These are phyloP conservation scores for Pseudohalonectria lignicola DNA, from an alignment of 2,329 filamentous ascomycete genomes.

Conservation along the genomic window DNA sequence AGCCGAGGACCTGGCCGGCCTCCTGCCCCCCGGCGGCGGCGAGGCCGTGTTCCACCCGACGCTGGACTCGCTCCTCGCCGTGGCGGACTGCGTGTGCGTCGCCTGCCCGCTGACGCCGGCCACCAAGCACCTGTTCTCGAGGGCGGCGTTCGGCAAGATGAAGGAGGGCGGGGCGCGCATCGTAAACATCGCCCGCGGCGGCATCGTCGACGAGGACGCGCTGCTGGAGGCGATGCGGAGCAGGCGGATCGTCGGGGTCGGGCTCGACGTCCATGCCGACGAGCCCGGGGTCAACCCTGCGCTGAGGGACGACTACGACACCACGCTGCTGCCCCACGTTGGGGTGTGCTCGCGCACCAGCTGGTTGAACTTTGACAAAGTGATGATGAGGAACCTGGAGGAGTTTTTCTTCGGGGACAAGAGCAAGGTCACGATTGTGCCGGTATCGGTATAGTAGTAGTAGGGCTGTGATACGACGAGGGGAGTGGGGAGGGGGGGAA, in stretches of 20 bases:
- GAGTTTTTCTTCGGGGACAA: too few species aligned
- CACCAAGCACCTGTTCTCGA: conserved; percentile 14
- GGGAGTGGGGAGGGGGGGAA: too few species aligned
- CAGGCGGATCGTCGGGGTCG: conserved; percentile 19
- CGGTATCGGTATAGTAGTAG: too few species aligned
- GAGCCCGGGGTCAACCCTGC: conserved; percentile 19
- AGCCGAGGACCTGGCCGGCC: conserved; percentile 6
- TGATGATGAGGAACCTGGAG: too few species aligned
- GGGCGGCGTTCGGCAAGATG: conserved; percentile 8
- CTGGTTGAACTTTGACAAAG: conserved; percentile 16
- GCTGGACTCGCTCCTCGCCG: conserved; percentile 16
- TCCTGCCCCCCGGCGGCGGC: too few species aligned
- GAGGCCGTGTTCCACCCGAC: conserved; percentile 14
- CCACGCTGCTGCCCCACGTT: conserved; percentile 18
- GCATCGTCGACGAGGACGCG: conserved; percentile 20
- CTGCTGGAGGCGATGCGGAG: conserved; percentile 19
- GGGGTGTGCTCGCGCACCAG: conserved; percentile 16
- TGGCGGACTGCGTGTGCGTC: conserved; percentile 17
- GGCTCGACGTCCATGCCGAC: conserved; percentile 21
- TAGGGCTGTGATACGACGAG: too few species aligned
- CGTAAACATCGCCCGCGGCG: conserved; percentile 22
- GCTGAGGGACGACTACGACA: conserved; percentile 17
- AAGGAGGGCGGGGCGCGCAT: conserved; percentile 17
- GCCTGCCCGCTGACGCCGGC: conserved; percentile 19
- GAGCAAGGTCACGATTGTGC: too few species aligned